Evolutionary conservation across 2,329 filamentous ascomycete genomes (phyloP).

Genomic region (Venturia pyrina): DNA sequence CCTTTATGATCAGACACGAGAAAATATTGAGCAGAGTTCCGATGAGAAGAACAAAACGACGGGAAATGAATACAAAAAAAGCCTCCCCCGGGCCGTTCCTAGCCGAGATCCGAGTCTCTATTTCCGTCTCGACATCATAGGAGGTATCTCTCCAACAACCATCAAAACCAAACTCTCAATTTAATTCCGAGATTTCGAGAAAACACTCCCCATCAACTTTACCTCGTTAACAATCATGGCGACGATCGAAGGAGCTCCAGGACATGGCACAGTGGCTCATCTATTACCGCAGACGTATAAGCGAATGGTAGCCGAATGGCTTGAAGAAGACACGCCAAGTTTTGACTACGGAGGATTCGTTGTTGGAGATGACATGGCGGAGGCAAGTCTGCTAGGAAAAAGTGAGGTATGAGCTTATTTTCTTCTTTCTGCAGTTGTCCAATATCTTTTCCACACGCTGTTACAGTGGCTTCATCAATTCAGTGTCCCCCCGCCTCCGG

Average conservation of each 20-base stretch:
- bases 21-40: too few relatives aligned
- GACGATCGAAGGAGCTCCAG: slow-evolving; percentile 41
- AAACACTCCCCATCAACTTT: not conserved
- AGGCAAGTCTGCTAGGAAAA: slow-evolving; percentile 47
- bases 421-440: too few relatives aligned
- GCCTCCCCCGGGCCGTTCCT: not conserved
- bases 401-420: slow-evolving; percentile 31
- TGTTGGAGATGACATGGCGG: slow-evolving; percentile 57
- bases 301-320: slow-evolving; percentile 68
- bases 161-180: not conserved
- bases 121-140: not conserved
- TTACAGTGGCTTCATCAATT: too few relatives aligned
- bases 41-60: too few relatives aligned
- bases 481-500: too few relatives aligned
- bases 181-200: not conserved
- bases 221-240: not conserved
- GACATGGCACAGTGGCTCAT: slow-evolving; percentile 53
- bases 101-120: not conserved
- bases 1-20: too few relatives aligned
- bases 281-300: slow-evolving; percentile 83
- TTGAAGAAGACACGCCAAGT: slow-evolving; percentile 90
- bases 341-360: slow-evolving; percentile 98
- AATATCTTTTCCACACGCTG: too few relatives aligned
- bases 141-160: not conserved
- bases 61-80: too few relatives aligned